Base-by-base conservation (phyloP, 2,329 filamentous ascomycete genomes). In the Lasiodiplodia sp. region DNA sequence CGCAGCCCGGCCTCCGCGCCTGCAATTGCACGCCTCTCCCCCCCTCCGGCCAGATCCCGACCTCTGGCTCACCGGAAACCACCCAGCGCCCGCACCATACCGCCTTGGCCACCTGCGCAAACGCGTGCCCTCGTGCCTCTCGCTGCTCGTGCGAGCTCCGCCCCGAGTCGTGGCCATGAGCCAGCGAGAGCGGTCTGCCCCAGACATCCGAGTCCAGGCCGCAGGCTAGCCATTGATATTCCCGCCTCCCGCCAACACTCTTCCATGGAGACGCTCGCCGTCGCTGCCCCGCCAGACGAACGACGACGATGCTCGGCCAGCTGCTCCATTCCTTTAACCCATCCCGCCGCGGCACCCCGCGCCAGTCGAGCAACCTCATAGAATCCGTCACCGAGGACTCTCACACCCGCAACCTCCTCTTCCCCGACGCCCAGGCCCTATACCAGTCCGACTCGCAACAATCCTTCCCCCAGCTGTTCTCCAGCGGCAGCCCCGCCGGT, bases 221-320 rank as follows among this genome's bases (percentile, higher is more conserved):
- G 66, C 56, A n/a, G 66, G 66, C 66, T 68, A 68, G 66, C 66
- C 37, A 62, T 68, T 66, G 63, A 64, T 64, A 64, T 52, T 52
- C 31, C 63, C 25, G 14, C 11, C 63, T 2, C 28, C 25, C 25
- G 47, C 49, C 44, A n/a, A 11, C 18, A 16, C 10, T 34, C 37
- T 68, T 56, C 49, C 67, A 68, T 68, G 67, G 67, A 68, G 67
- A 67, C 49, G 65, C 53, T 53, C 44, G 44, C 49, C 62, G 47
- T 16, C 64, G 25, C 40, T 34, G 44, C 44, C 44, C 49, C 64
- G 49, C 51, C 52, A 47, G 38, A 44, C 51, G 49, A 73, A 72
- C 73, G 72, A 80, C 80, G 79, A 72, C 73, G 72, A 81, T 81
- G 79, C 76, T 81, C 73, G 78, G 78, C 73, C 78, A 80, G 71